Percentiles rank a stretch among this genome's conserved stretches.
phyloP scores from a whole-genome alignment of 2,329 filamentous ascomycete genomes.

The Pseudocercospora musae region DNA sequence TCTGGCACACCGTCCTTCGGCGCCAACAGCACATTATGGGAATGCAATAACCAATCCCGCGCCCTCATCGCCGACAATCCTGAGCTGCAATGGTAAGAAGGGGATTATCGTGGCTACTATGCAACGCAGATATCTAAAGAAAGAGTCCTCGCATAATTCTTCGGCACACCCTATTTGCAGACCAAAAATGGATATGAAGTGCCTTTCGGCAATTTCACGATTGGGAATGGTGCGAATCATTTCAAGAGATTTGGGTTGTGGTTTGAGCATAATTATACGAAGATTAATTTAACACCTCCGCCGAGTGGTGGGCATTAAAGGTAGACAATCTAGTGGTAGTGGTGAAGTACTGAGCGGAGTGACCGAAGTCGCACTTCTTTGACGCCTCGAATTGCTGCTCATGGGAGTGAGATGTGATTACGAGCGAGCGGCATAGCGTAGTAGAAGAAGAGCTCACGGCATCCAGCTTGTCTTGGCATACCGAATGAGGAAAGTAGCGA shows the following conservation, averaged over 20 bases:
- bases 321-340: background rate
- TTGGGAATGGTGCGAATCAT: conserved; percentile 57
- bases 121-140: conserved; percentile 57
- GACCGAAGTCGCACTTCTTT: background rate
- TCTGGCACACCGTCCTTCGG: conserved; percentile 54
- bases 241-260: conserved; percentile 47
- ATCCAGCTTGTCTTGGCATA: background rate
- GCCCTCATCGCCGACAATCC: conserved; percentile 49
- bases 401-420: background rate
- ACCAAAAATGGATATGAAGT: conserved; percentile 61
- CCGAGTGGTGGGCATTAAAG: background rate
- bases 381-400: background rate
- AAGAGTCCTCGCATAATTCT: conserved; percentile 59
- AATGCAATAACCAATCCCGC: conserved; percentile 47
- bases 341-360: background rate
- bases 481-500: background rate
- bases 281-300: background rate
- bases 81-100: conserved; percentile 67
- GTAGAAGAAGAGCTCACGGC: background rate
- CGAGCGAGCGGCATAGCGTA: background rate
- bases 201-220: conserved; percentile 64
- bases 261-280: conserved; percentile 16
- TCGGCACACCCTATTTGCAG: conserved; percentile 58
- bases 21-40: conserved; percentile 51
- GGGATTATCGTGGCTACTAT: conserved; percentile 70